A percentile compares a stretch with the other conserved stretches of the same genome.
Evolutionary conservation across 169 alveolate genomes (phyloP).

Genomic region (Cardiosporidium cionae): DNA sequence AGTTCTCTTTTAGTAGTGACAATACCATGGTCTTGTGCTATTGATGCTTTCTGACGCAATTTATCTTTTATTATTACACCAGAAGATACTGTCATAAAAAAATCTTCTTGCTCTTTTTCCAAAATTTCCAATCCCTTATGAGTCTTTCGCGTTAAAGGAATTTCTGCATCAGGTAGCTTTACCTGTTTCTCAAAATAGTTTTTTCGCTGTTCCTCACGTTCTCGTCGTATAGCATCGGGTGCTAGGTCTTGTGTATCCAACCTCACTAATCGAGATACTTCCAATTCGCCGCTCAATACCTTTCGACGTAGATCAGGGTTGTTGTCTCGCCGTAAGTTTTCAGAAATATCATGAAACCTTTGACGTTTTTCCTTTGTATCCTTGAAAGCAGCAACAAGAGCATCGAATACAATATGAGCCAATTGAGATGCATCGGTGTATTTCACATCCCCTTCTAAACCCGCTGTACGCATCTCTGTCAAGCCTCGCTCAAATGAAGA

Average conservation of each 20-base stretch:
- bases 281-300: slow-evolving; percentile 34
- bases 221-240: slow-evolving; percentile 33
- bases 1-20: no score
- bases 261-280: slow-evolving; percentile 32
- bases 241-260: slow-evolving; percentile 51
- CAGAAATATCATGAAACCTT: slow-evolving; percentile 41
- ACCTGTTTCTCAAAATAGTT: slow-evolving; percentile 42
- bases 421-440: neutral
- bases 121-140: slow-evolving; percentile 24
- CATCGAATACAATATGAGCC: neutral
- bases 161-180: slow-evolving; percentile 20
- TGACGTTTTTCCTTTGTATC: slow-evolving; percentile 32
- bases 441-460: neutral
- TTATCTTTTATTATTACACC: no score
- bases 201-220: slow-evolving; percentile 42
- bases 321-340: slow-evolving; percentile 44
- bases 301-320: slow-evolving; percentile 46
- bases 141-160: slow-evolving; percentile 3
- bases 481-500: neutral
- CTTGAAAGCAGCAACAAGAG: neutral
- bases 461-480: neutral
- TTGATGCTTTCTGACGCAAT: no score
- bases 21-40: no score
- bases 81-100: no score
- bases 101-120: no score